A percentile compares a stretch with the other conserved stretches of the same genome.
These are phyloP conservation scores for Paecilomyces sp. DNA, from an alignment of 2,329 filamentous ascomycete genomes.

Conservation along the genomic window DNA sequence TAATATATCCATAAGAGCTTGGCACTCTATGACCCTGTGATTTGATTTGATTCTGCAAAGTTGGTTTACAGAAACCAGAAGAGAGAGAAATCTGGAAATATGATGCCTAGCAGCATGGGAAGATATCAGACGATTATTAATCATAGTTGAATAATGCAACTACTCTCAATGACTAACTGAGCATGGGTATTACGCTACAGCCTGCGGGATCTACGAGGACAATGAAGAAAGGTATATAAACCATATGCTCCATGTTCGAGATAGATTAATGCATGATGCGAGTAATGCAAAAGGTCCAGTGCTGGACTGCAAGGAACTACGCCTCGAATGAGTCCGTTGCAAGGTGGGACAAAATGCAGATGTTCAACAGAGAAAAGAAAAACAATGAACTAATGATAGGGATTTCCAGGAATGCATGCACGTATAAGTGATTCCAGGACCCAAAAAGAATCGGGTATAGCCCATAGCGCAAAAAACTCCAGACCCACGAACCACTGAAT, in stretches of 20 bases:
- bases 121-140: no score
- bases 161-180: no score
- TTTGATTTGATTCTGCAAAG: no score
- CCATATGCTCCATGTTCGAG: not conserved
- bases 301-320: not conserved
- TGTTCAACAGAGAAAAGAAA: not conserved
- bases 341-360: not conserved
- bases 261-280: not conserved
- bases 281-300: not conserved
- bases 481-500: constrained; percentile 2
- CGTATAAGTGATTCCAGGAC: not conserved
- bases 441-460: not conserved
- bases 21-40: no score
- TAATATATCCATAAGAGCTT: no score
- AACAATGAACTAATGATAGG: not conserved
- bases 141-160: no score
- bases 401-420: constrained; percentile 3
- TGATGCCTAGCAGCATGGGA: no score
- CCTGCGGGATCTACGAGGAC: not conserved
- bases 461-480: constrained; percentile 4
- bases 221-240: not conserved
- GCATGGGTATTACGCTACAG: not conserved
- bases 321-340: not conserved
- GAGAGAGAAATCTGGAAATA: no score
- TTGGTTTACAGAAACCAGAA: no score